Base-by-base conservation (phyloP, 768 basidiomycete species). In the Fomitopsis pulvina region DNA sequence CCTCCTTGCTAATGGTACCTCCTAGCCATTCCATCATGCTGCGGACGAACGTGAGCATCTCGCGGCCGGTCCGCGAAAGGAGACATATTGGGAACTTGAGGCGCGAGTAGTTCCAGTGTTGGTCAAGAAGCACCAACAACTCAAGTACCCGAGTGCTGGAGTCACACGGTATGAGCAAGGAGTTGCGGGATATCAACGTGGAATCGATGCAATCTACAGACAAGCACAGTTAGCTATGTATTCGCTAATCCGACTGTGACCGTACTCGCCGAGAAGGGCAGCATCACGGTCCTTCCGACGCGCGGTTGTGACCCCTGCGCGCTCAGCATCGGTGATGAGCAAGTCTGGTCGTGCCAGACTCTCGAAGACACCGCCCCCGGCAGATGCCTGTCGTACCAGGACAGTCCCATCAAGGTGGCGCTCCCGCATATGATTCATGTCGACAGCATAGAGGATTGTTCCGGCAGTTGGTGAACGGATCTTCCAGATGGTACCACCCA, bases 11-110 rank as follows among this genome's bases (percentile, higher is more conserved):
- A 47, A 96, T 83, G 12, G 90, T 92, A 1, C 96, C 95, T 9
- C 96, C 96, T 54, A 99, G 81, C 92, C 94, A 98, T 64, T 98
- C 96, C 80, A 96, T 95, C 88, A 98, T 87, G 72, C 90, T 94
- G 51, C 93, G 72, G 24, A 96, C 90, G 61, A 93, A 92, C 1
- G 88, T 86, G 29, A 96, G 68, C 86, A 96, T 95, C 67, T 99
- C 95, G 53, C 85, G 80, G 2, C 87, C 92, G 5, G 92, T 94
- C 28, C 85, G 78, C 42, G 89, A 89, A 32, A 98, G 77, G n/a
- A 99, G 78, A 64, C 95, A 98, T 29, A 99, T 89, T 0, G 95
- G 96, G 65, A 77, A 88, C 63, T 79, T 79, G 44, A 87, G 78
- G 39, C 82, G 80, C 0, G 88, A 87, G 66, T 82, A 98, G 50